Evolutionary conservation across 768 basidiomycete genomes (phyloP), one percentile per base, ranked within the genome.

Genomic region (Hygrophoropsis aurantiaca): DNA sequence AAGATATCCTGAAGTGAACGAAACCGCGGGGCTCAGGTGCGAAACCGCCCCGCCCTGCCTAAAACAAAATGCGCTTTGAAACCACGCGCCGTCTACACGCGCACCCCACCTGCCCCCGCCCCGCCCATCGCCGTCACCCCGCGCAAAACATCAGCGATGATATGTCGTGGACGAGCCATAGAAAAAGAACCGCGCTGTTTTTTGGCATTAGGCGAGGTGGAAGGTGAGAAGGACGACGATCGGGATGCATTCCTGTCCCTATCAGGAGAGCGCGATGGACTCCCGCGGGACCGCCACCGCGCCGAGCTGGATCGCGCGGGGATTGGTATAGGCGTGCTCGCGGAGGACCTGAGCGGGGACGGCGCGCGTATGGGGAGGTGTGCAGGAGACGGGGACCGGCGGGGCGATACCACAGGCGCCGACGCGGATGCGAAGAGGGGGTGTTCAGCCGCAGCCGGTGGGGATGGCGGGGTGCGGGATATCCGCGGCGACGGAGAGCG

Each of bases 41-140:
- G n/a, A n/a, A n/a, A n/a, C n/a, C n/a, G n/a, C n/a, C n/a, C n/a
- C n/a, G n/a, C n/a, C n/a, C 37, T 19, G 19, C 11, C 37, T 38
- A 23, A 38, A 18, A 38, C 37, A 38, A 38, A 38, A 23, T 38
- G 24, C 16, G 37, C 19, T 19, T 18, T 18, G 37, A 38, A 38
- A 38, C 19, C 24, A 18, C 37, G 24, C 19, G 20, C 32, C 23
- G 18, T 30, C 11, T 18, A 43, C 2, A 46, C 19, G 5, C 50
- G 49, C 11, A 51, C 26, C 10, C 20, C 39, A 20, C 42, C 18
- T 9, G 30, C 11, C 16, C 21, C 6, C 20, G 50, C 51, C 5
- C 48, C 46, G 32, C 53, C 51, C 13, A 74, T 71, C 24, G 67
- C 66, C 26, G 67, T 66, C 3, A 78, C 75, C 1, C 77, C 73